Evolutionary conservation across 441 rosid genomes (phyloP).

Genomic region (Populus hybrid): DNA sequence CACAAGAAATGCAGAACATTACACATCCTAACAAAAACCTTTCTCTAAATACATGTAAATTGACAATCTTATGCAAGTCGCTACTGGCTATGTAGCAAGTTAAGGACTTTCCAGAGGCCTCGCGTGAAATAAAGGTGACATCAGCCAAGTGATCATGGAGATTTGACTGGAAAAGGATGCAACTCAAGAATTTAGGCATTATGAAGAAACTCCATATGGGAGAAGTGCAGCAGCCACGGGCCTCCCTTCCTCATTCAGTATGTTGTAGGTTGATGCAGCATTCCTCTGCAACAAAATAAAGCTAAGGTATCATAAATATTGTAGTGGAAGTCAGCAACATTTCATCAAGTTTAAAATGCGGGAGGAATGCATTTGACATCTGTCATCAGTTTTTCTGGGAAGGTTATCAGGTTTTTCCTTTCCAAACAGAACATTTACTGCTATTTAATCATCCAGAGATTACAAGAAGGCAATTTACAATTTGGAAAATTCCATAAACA

Average conservation of each 20-base stretch:
- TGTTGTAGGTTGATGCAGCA: conserved; percentile 88
- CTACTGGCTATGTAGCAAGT: not conserved
- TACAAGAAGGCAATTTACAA: not conserved
- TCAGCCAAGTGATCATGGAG: not conserved
- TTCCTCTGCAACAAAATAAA: conserved; percentile 59
- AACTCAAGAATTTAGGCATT: conserved; percentile 11
- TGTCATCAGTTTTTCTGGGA: not conserved
- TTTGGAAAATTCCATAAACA: not conserved
- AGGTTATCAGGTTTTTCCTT: not conserved
- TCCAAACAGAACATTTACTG: not conserved
- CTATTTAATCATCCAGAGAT: not conserved
- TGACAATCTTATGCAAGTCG: not conserved
- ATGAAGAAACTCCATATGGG: conserved; percentile 64
- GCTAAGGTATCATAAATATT: not conserved
- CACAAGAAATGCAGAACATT: too few species aligned
- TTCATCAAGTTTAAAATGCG: not conserved
- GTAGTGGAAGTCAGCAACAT: not conserved
- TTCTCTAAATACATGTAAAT: not conserved
- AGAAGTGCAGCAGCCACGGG: conserved; percentile 81
- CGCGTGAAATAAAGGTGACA: not conserved
- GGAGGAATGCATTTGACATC: not conserved
- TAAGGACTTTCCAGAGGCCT: not conserved
- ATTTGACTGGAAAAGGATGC: conserved; percentile 6
- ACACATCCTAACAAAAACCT: too few species aligned
- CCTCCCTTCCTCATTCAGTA: conserved; percentile 92